Conservation (phyloP, 2,329 filamentous ascomycete species). For the Fusarium stilboides region DNA sequence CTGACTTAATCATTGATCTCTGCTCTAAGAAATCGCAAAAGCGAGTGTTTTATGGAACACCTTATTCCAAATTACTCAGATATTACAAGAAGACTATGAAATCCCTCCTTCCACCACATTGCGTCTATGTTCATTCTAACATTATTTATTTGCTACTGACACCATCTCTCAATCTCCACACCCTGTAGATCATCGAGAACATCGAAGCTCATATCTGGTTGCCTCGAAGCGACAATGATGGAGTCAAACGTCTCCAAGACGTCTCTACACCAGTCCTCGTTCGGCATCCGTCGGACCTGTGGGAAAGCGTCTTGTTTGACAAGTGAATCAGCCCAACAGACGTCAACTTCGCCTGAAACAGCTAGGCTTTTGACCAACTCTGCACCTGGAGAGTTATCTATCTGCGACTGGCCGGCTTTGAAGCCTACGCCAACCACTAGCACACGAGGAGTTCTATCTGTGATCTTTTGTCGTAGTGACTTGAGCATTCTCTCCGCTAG, state of each 20-base stretch:
- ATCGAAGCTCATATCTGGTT: slow-evolving; percentile 56
- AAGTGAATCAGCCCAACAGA: slow-evolving; percentile 60
- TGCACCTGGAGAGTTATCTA: slow-evolving; percentile 63
- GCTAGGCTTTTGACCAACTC: slow-evolving; percentile 56
- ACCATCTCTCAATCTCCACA: slow-evolving; percentile 59
- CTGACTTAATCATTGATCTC: slow-evolving; percentile 9
- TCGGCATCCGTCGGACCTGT: slow-evolving; percentile 55
- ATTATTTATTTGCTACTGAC: slow-evolving; percentile 24
- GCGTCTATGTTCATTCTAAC: not conserved
- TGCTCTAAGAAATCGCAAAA: not conserved
- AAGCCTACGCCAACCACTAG: slow-evolving; percentile 64
- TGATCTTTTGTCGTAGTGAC: slow-evolving; percentile 37
- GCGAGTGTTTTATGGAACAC: not conserved
- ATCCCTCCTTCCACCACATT: too few species aligned
- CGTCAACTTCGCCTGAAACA: slow-evolving; percentile 55
- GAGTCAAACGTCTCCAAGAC: slow-evolving; percentile 57
- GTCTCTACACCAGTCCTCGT: slow-evolving; percentile 55
- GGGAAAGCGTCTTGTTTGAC: slow-evolving; percentile 58
- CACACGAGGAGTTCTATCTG: slow-evolving; percentile 48
- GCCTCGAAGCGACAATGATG: slow-evolving; percentile 59
- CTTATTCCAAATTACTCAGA: not conserved
- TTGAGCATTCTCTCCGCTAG: slow-evolving; percentile 54
- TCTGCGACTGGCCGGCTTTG: slow-evolving; percentile 62
- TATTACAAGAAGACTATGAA: not conserved
- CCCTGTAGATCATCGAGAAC: slow-evolving; percentile 55